phyloP scores from a whole-genome alignment of 768 basidiomycete genomes.

The Hysterangium stoloniferum region DNA sequence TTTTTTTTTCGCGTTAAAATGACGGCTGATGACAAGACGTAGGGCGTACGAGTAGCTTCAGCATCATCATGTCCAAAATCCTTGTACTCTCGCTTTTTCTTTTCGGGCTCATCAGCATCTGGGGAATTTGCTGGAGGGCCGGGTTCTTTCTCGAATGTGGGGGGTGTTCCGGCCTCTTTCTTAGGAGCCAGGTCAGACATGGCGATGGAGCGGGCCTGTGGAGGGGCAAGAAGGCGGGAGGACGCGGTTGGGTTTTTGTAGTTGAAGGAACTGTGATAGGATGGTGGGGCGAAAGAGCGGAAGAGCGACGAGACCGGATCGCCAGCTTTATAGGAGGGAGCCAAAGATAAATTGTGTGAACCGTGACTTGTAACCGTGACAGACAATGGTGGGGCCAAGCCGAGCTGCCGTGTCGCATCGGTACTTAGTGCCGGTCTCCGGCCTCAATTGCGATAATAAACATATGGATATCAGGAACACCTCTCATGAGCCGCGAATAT shows the following conservation, averaged over 20 bases:
- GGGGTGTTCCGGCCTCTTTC: slow-evolving; percentile 10
- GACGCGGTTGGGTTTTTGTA: neutral
- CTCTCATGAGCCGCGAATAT: too few species aligned
- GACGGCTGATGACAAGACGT: neutral
- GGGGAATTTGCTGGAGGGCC: neutral
- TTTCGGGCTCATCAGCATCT: slow-evolving; percentile 21
- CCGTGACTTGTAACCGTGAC: too few species aligned
- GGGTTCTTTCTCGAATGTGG: slow-evolving; percentile 8
- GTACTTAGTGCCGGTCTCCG: too few species aligned
- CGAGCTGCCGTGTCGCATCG: too few species aligned
- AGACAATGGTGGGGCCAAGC: too few species aligned
- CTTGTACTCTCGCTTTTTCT: slow-evolving; percentile 80
- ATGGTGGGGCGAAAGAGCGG: slow-evolving; percentile 8
- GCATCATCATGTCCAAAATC: slow-evolving; percentile 72
- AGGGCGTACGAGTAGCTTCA: slow-evolving; percentile 61
- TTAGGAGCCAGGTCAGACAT: slow-evolving; percentile 10
- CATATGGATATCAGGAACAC: too few species aligned
- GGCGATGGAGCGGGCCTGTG: slow-evolving; percentile 6
- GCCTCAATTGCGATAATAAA: too few species aligned
- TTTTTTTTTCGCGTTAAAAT: neutral
- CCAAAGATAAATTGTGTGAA: too few species aligned
- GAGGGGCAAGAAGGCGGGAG: slow-evolving; percentile 6
- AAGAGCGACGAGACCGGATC: slow-evolving; percentile 5
- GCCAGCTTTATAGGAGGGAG: slow-evolving; percentile 7
- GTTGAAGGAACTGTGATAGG: neutral